Evolutionary conservation across 2,329 filamentous ascomycete genomes (phyloP), one percentile per base, ranked within the genome.

Genomic region (Westerdykella aurantiaca): DNA sequence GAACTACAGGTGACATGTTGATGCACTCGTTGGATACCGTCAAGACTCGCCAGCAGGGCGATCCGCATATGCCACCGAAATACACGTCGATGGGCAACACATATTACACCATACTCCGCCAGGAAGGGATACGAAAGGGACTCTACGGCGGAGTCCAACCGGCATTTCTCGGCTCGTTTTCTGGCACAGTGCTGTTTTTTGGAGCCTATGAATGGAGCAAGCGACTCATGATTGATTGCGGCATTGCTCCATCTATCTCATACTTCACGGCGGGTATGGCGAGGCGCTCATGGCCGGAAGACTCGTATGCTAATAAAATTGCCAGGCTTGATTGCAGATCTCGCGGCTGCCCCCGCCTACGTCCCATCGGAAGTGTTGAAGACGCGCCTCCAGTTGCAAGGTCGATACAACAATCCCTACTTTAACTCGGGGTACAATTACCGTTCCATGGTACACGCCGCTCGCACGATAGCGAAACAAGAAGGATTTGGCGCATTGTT

Each of bases 1-100:
- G 93, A 42, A 90, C 87, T 13, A 94, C 86, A 44, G 93, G 94
- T 46, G 93, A 98, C 69, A 86, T 98, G 79, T 75, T 98, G 54
- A 98, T 98, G 93, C 93, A 98, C 72, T 97, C 91, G 37, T 79
- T 98, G 61, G 93, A 98, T 69, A 98, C 93, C 1, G 93, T 98
- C 59, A 98, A 98, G 72, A 98, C 93, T 38, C 81, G 93, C 56
- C 94, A 98, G 68, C 93, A 98, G 70, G 93, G 91, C 60, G 93
- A 97, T 62, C 90, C 91, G 37, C 85, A 93, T 64, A 79, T 95
- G 48, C 93, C 93, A 17, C 86, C 93, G 1, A 95, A 87, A 70
- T 98, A 98, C 71, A 85, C 86, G 10, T 91, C 88, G 13, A 82
- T 97, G 68, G 86, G 86, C 33, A 86, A 85, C 46, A 93, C 91